Base-by-base conservation (phyloP, 345 rosid species). In the Cardiospermum halicacabum region DNA sequence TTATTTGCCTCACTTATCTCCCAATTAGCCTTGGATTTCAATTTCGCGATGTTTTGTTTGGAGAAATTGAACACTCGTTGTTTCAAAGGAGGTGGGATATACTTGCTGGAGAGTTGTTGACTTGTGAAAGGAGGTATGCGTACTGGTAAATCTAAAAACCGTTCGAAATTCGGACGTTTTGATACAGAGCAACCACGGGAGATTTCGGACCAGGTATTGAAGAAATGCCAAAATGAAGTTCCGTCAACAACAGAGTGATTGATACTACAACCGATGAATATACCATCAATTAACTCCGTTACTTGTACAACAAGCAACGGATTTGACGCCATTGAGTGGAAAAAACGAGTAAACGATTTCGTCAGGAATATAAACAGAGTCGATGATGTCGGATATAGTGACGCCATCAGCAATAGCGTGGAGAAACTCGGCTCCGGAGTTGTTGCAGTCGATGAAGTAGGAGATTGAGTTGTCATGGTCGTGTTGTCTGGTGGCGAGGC, bases 121-220 rank as follows among this genome's bases (percentile, higher is more conserved):
- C 3, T 6, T 2, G 2, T 60, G 19, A 76, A 62, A 4, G 43
- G 36, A 49, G 86, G 84, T 15, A 77, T 1, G 19, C 60, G 70
- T 48, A 80, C 67, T 0, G 83, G 76, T 36, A 27, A 60, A 48
- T 68, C 63, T 2, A 56, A 34, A 1, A 40, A 58, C 7, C 51
- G 62, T 24, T 62, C 66, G 74, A 75, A 75, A 65, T 18, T 0
- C 5, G 58, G 34, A 5, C 63, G 60, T 5, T 47, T 45, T 27
- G 64, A 13, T 13, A 28, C 58, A 42, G 49, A 13, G 4, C 5
- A 48, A 25, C 24, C 76, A 0, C 65, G 79, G 27, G 58, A 77
- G 50, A 78, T 78, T 49, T 74, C 62, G 39, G 81, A 64, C 81
- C 81, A 78, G 43, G 78, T 64, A 3, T 80, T 80, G 50, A 76